Conservation (phyloP, 192 early-diverging fungal species). For the Chytriomyces sp. region DNA sequence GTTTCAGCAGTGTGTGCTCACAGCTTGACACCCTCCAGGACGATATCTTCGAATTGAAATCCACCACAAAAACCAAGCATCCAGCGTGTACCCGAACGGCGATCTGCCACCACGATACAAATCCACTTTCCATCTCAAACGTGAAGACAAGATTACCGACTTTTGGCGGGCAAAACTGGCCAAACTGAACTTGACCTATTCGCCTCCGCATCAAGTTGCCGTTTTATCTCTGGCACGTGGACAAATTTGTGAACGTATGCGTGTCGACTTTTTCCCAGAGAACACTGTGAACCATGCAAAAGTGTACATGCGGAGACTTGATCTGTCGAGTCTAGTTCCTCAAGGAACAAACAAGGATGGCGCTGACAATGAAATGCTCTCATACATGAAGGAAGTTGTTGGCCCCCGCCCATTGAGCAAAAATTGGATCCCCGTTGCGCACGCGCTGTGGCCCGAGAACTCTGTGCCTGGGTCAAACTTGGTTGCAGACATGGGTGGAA, state of each 20-base stretch:
- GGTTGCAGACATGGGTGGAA: slow-evolving; percentile 7
- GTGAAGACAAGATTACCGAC: slow-evolving; percentile 37
- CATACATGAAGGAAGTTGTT: slow-evolving; percentile 31
- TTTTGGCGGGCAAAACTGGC: slow-evolving; percentile 22
- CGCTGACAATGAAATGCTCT: neutral
- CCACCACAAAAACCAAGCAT: slow-evolving; percentile 18
- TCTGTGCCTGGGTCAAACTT: slow-evolving; percentile 29
- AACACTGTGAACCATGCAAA: slow-evolving; percentile 31
- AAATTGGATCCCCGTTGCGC: slow-evolving; percentile 28
- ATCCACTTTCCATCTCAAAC: slow-evolving; percentile 32
- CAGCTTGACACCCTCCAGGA: slow-evolving; percentile 3
- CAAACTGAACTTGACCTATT: slow-evolving; percentile 29
- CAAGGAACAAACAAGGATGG: neutral
- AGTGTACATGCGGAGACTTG: slow-evolving; percentile 25
- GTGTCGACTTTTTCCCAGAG: slow-evolving; percentile 38
- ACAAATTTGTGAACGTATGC: slow-evolving; percentile 22
- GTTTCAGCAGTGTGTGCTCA: neutral
- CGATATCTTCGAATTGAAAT: slow-evolving; percentile 21
- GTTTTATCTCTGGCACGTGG: slow-evolving; percentile 20
- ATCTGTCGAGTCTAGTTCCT: neutral
- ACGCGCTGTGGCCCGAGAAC: slow-evolving; percentile 37
- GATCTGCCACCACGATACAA: slow-evolving; percentile 43
- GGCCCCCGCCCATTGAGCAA: slow-evolving; percentile 22
- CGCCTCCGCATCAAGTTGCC: slow-evolving; percentile 37
- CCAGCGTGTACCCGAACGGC: slow-evolving; percentile 28